Evolutionary conservation across 305 asterid genomes (phyloP).

Genomic region (Fraxinus dipetala): DNA sequence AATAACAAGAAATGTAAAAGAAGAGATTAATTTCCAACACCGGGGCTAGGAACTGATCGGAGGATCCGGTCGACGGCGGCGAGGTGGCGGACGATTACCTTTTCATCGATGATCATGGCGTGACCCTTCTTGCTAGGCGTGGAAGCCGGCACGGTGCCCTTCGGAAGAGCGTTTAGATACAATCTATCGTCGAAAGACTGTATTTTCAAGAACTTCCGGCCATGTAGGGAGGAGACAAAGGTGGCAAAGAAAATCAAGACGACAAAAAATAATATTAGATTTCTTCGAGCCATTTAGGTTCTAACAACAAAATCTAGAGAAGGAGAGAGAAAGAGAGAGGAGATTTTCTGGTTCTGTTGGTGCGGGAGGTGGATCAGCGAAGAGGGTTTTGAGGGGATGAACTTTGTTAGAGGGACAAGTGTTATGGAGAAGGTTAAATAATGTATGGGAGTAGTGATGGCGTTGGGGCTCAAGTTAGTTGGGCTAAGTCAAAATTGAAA

Average conservation of each 20-base stretch:
- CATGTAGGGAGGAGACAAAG: constrained; percentile 15
- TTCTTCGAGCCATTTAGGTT: constrained; percentile 18
- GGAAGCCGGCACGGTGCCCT: constrained; percentile 34
- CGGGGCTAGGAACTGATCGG: constrained; percentile 45
- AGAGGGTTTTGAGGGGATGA: constrained; percentile 21
- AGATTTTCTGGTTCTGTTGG: neutral
- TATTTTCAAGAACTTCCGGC: constrained; percentile 19
- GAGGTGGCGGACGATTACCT: constrained; percentile 25
- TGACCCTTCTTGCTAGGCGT: constrained; percentile 38
- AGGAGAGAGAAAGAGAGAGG: neutral
- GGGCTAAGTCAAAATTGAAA: constrained; percentile 36
- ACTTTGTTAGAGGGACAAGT: neutral
- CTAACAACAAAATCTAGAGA: neutral
- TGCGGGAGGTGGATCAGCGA: neutral
- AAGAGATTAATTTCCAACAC: constrained; percentile 28
- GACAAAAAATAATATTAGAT: neutral
- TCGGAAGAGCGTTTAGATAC: constrained; percentile 29
- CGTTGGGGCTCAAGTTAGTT: constrained; percentile 25
- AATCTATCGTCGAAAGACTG: constrained; percentile 5
- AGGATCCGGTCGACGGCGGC: constrained; percentile 28
- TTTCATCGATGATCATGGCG: constrained; percentile 13
- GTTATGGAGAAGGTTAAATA: neutral
- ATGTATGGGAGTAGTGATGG: constrained; percentile 9
- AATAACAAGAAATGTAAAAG: constrained; percentile 17
- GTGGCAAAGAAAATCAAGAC: constrained; percentile 15